Conservation (phyloP, 768 basidiomycete genomes). For the Imleria badia region DNA sequence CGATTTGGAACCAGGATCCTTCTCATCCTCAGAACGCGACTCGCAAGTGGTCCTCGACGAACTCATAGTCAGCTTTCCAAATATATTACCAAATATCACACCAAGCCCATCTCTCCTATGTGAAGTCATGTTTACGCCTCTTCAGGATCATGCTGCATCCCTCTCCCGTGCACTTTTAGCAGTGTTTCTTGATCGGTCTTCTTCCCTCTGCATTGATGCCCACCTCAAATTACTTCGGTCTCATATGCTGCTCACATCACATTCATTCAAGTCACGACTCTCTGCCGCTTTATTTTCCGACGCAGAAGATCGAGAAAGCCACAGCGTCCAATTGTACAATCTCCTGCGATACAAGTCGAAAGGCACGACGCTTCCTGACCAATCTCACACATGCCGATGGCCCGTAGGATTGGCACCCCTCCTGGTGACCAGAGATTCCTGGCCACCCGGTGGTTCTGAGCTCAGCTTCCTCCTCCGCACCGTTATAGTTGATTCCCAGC, state of each 20-base stretch:
- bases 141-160: slow-evolving; percentile 57
- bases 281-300: slow-evolving; percentile 77
- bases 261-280: slow-evolving; percentile 71
- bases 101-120: slow-evolving; percentile 65
- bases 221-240: slow-evolving; percentile 72
- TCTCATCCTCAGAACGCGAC: slow-evolving; percentile 24
- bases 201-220: slow-evolving; percentile 63
- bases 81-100: slow-evolving; percentile 55
- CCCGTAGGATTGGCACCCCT: slow-evolving; percentile 72
- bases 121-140: slow-evolving; percentile 59
- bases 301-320: slow-evolving; percentile 46
- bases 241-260: slow-evolving; percentile 71
- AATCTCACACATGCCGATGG: slow-evolving; percentile 38
- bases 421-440: slow-evolving; percentile 69
- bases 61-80: slow-evolving; percentile 62
- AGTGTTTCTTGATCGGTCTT: slow-evolving; percentile 61
- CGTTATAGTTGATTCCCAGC: slow-evolving; percentile 81
- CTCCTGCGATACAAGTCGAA: slow-evolving; percentile 23
- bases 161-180: slow-evolving; percentile 68
- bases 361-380: slow-evolving; percentile 19
- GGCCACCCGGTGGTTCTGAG: slow-evolving; percentile 88
- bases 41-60: slow-evolving; percentile 33
- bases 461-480: slow-evolving; percentile 80
- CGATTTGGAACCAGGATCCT: slow-evolving; percentile 63
- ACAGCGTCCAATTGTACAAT: slow-evolving; percentile 28